Conservation (phyloP, 164 flowering plant species). For the Tinospora cordifolia region DNA sequence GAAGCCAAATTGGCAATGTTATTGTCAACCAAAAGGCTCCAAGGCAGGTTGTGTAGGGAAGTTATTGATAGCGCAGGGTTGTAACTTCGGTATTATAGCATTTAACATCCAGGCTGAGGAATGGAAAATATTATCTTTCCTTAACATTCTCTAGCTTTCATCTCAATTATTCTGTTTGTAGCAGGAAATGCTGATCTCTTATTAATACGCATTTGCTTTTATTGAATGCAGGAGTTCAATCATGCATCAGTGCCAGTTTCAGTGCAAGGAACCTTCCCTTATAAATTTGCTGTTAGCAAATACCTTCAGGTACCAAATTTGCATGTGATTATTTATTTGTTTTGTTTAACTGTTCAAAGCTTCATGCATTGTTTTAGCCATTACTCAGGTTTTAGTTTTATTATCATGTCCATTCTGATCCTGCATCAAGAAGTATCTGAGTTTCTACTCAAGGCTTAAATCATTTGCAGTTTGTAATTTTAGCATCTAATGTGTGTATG, state of each 20-base stretch:
- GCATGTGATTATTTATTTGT: background rate
- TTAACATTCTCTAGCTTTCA: background rate
- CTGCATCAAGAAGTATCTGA: background rate
- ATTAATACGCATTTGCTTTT: background rate
- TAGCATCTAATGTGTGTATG: background rate
- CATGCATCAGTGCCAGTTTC: slow-evolving; percentile 70
- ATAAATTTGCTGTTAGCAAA: slow-evolving; percentile 77
- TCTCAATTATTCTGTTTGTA: background rate
- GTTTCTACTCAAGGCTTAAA: background rate
- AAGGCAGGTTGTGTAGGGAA: background rate
- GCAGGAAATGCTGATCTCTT: background rate
- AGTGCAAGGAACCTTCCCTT: slow-evolving; percentile 77
- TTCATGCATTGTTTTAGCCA: no score
- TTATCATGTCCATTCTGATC: background rate
- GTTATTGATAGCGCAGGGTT: background rate
- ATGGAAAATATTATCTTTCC: background rate
- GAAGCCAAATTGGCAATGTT: no score
- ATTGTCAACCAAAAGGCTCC: no score
- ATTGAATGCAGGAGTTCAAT: slow-evolving; percentile 46
- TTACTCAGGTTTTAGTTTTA: background rate
- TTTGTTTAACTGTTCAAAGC: background rate
- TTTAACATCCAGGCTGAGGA: background rate
- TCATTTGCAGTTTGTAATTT: background rate
- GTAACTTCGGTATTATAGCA: background rate
- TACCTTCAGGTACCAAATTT: slow-evolving; percentile 64